These are phyloP conservation scores for Aspergillus ustus DNA, from an alignment of 2,329 filamentous ascomycete species.

Conservation along the genomic window DNA sequence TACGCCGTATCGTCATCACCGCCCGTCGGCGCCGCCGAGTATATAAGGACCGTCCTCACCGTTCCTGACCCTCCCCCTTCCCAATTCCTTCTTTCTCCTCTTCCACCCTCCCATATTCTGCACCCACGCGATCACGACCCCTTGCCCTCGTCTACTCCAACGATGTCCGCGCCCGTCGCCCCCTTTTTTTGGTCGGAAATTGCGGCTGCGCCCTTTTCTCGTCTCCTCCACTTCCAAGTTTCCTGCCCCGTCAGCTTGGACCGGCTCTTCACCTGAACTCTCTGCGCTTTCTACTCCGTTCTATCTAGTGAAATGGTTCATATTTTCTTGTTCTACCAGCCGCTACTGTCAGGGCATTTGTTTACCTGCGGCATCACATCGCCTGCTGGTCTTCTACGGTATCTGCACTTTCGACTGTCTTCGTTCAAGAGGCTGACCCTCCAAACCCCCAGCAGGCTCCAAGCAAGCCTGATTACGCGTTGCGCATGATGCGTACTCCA, in stretches of 20 bases:
- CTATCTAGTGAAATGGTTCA: background rate
- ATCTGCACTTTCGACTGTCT: background rate
- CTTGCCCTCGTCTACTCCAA: background rate
- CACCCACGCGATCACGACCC: background rate
- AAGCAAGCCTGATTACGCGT: slow-evolving; percentile 4
- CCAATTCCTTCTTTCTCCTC: no score
- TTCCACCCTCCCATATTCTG: no score
- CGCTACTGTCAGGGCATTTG: background rate
- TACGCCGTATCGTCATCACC: no score
- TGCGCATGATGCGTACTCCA: background rate
- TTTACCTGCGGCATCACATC: background rate
- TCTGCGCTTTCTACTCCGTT: background rate
- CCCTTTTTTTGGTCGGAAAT: slow-evolving; percentile 1
- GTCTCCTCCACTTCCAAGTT: slow-evolving; percentile 5
- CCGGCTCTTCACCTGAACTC: background rate
- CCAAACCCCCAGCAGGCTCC: background rate
- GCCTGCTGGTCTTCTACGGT: background rate
- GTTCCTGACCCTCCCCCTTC: no score
- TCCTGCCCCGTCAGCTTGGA: background rate
- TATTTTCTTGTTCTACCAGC: background rate
- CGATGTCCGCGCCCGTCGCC: background rate
- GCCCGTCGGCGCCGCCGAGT: no score
- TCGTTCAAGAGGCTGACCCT: background rate
- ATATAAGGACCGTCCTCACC: no score
- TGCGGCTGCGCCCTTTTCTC: slow-evolving; percentile 1